A percentile compares a stretch with the other conserved stretches of the same genome.
These are phyloP conservation scores for Fusarium tjaetaba DNA, from an alignment of 2,329 filamentous ascomycete species.

Conservation along the genomic window DNA sequence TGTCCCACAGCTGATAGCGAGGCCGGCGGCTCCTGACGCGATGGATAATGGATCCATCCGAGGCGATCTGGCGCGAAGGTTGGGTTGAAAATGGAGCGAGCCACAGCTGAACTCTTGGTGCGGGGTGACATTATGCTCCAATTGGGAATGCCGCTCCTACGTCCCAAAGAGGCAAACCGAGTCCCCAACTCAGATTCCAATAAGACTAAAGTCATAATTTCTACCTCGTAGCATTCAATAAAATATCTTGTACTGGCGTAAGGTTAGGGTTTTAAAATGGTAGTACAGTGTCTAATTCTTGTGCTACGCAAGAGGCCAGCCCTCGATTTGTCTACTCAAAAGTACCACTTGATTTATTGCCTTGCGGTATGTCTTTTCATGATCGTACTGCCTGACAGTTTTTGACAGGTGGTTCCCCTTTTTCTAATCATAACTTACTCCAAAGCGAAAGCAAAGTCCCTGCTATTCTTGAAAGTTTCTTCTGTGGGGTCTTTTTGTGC, in stretches of 20 bases:
- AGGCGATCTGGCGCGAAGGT: not conserved
- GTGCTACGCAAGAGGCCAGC: no score
- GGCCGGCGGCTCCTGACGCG: not conserved
- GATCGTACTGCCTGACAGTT: no score
- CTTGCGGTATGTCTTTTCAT: not conserved
- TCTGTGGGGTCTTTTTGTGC: not conserved
- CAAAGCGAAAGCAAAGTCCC: no score
- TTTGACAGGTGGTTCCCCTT: no score
- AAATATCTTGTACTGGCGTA: not conserved
- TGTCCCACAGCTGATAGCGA: not conserved
- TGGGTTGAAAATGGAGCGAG: not conserved
- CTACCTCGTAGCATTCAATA: not conserved
- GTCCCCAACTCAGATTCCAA: no score
- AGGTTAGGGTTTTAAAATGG: no score
- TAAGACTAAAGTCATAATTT: not conserved
- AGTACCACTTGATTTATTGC: rapidly evolving
- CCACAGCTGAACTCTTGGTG: not conserved
- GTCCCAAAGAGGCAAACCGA: not conserved
- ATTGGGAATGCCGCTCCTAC: not conserved
- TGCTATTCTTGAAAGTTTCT: not conserved
- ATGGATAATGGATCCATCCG: not conserved
- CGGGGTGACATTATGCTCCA: not conserved
- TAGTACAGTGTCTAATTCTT: not conserved
- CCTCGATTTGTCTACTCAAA: rapidly evolving
- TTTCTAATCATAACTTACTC: not conserved